Evolutionary conservation across 352 stramenopile genomes (phyloP), one percentile per base, ranked within the genome.

Genomic region (Blastocystis sp.): DNA sequence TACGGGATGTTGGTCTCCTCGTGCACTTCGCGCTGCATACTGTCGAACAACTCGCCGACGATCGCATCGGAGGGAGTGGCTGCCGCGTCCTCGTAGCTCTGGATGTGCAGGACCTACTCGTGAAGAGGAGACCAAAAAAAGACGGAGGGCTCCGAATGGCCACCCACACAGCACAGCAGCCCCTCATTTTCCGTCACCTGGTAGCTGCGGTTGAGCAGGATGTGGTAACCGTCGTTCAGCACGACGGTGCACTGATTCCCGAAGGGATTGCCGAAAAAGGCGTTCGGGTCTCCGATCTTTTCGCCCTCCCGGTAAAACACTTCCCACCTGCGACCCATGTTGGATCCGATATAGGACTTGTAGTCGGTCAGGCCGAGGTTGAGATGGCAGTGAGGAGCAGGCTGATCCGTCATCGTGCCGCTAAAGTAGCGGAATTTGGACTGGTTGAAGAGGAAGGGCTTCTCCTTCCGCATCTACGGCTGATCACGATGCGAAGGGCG

Each of bases 181-280:
- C 74, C 74, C 53, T 84, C 14, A 19, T 56, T 34, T 59, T 84
- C 74, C 4, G 74, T 56, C 2, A 84, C 74, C n/a, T 67, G 56
- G 74, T 84, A 67, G 74, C 74, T 84, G n/a, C 74, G 74, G 40
- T 84, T 84, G 53, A 84, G 10, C 19, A 84, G 48, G 53, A 84
- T 38, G 60, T 84, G 74, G 9, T 69, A 69, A 2, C 52, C 52
- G 45, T 84, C 74, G 2, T 62, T 62, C 21, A 84, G 38, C n/a
- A 84, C 56, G 48, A 84, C 21, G 11, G 60, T 56, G 45, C 34
- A 56, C 41, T 56, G 52, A 84, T 67, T 84, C 10, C 74, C 74
- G 2, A 84, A 43, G 11, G 74, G 74, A 70, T 84, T 69, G 2
- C 21, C 74, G 60, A 84, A 84, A 19, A 69, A 84, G 1, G 74